Percentiles rank a stretch among this genome's conserved stretches.
phyloP scores from a whole-genome alignment of 129 eudicot species.

The Scalesia atractyloides region DNA sequence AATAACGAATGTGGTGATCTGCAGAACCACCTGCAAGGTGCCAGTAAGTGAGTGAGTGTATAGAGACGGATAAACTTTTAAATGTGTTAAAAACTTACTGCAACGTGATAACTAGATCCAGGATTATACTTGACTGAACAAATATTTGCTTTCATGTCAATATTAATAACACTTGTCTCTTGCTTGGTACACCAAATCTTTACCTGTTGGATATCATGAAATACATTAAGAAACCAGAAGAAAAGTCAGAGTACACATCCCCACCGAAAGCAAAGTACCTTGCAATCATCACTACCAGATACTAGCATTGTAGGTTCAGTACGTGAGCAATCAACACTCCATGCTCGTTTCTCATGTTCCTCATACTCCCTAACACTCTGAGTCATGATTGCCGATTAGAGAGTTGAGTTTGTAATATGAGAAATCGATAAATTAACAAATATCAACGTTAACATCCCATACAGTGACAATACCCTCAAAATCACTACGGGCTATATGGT shows the following conservation, averaged over 20 bases:
- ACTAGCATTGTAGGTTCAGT: conserved; percentile 94
- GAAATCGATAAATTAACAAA: background rate
- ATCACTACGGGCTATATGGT: conserved; percentile 87
- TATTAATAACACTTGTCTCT: conserved; percentile 86
- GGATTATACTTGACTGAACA: conserved; percentile 97
- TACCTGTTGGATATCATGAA: conserved; percentile 45
- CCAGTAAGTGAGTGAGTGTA: background rate
- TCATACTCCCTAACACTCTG: conserved; percentile 97
- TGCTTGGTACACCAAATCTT: conserved; percentile 94
- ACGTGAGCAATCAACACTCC: conserved; percentile 96
- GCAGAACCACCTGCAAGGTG: conserved; percentile 87
- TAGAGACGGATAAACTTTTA: background rate
- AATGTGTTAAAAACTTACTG: conserved; percentile 48
- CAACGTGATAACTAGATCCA: conserved; percentile 83
- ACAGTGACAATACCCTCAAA: conserved; percentile 95
- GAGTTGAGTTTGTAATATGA: background rate
- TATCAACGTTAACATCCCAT: conserved; percentile 83
- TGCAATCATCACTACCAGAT: conserved; percentile 96
- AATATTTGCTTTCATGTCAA: conserved; percentile 96
- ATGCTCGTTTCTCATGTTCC: conserved; percentile 98
- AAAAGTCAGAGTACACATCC: no score
- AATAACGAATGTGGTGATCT: conserved; percentile 90
- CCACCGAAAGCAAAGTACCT: conserved; percentile 43
- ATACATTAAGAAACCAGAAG: no score
- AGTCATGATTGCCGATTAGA: no score